Conservation (phyloP, 768 basidiomycete species). For the Lentinula detonsa region DNA sequence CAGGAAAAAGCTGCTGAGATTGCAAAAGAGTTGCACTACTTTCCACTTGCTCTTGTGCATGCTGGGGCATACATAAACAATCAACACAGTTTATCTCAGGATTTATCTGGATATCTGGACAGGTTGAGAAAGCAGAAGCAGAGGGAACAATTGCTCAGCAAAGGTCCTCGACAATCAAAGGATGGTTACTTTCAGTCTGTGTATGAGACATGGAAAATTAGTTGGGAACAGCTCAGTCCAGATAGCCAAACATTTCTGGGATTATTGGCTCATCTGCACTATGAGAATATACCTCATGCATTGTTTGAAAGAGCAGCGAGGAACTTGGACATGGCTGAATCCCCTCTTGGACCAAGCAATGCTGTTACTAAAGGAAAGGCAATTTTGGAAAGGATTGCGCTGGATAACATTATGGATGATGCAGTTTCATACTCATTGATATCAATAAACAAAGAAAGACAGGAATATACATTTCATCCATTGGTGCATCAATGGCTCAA, state of each 20-base stretch:
- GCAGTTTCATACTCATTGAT: not conserved
- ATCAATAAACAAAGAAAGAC: not conserved
- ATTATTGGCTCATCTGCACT: not conserved
- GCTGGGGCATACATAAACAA: conserved; percentile 1
- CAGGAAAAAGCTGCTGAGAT: not conserved
- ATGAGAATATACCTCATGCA: not conserved
- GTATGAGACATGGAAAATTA: conserved; percentile 1
- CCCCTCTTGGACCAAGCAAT: not conserved
- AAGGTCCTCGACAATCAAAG: not conserved
- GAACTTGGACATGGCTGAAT: not conserved
- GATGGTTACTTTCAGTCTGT: not conserved
- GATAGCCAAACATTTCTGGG: not conserved
- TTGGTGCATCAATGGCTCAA: not conserved
- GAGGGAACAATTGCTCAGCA: not conserved
- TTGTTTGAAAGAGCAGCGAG: not conserved
- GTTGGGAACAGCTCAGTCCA: not conserved
- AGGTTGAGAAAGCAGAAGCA: not conserved
- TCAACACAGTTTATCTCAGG: not conserved
- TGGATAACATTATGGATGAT: not conserved
- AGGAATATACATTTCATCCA: not conserved
- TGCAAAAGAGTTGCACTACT: not conserved
- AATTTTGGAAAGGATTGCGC: not conserved
- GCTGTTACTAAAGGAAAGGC: not conserved
- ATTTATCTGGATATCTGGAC: not conserved
- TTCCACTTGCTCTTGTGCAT: not conserved